Percentiles rank a stretch among this genome's conserved stretches.
These are phyloP conservation scores for Chimonanthus praecox DNA, from an alignment of 164 flowering plant genomes.

Conservation along the genomic window DNA sequence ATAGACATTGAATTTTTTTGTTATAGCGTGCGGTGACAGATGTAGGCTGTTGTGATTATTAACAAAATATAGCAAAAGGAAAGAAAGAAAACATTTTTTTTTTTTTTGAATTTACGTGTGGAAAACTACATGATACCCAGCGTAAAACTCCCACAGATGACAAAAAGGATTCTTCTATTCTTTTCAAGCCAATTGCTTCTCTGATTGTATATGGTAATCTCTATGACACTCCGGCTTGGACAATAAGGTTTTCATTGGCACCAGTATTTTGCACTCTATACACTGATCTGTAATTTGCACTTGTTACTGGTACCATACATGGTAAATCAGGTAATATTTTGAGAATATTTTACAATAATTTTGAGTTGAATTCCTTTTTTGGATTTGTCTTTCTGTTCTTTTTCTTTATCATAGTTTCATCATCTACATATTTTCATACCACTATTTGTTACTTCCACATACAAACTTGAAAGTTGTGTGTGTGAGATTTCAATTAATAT, in stretches of 20 bases:
- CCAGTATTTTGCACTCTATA: not conserved
- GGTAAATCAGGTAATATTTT: not conserved
- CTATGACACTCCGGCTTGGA: not conserved
- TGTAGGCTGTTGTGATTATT: not conserved
- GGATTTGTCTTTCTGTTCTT: not conserved
- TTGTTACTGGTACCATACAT: not conserved
- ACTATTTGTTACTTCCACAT: not conserved
- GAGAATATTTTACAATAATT: too few relatives aligned
- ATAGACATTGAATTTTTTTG: too few relatives aligned
- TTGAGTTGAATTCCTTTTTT: not conserved
- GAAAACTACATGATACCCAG: too few relatives aligned
- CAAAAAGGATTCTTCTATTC: not conserved
- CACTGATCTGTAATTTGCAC: not conserved
- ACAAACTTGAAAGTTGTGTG: not conserved
- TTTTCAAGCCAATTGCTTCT: not conserved
- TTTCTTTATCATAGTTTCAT: not conserved
- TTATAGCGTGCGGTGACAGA: not conserved
- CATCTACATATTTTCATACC: not conserved
- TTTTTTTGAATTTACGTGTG: too few relatives aligned
- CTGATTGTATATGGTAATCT: not conserved
- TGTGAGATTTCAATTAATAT: not conserved
- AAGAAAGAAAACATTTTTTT: too few relatives aligned
- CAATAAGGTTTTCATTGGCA: not conserved
- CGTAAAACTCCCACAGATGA: too few relatives aligned
- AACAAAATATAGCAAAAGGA: too few relatives aligned